These are phyloP conservation scores for Ilex asprella DNA, from an alignment of 257 asterid genomes.

Conservation along the genomic window DNA sequence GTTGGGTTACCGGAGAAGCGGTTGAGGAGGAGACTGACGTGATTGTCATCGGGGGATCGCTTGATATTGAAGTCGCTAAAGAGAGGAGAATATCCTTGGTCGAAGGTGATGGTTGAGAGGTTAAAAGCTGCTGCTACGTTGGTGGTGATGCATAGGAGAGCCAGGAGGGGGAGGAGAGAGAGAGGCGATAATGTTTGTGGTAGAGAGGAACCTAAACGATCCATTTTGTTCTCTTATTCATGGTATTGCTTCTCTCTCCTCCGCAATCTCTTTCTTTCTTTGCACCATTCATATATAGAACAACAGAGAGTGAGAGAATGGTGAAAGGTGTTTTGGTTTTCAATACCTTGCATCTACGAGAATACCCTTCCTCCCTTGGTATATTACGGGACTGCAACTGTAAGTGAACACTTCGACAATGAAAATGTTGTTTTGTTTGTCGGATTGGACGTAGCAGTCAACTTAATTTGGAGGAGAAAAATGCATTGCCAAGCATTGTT, in stretches of 20 bases:
- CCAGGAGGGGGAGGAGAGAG: conserved; percentile 6
- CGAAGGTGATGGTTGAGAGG: conserved; percentile 45
- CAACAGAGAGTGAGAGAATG: background rate
- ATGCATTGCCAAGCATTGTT: too few relatives aligned
- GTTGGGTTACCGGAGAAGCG: conserved; percentile 54
- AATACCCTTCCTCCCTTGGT: too few relatives aligned
- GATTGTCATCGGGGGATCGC: conserved; percentile 43
- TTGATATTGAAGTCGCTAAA: conserved; percentile 73
- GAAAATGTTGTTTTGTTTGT: too few relatives aligned
- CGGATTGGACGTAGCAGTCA: too few relatives aligned
- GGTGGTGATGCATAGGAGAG: conserved; percentile 17
- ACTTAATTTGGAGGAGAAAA: too few relatives aligned
- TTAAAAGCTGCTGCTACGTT: conserved; percentile 30
- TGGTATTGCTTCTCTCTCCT: conserved; percentile 7
- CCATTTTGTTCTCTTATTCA: conserved; percentile 7
- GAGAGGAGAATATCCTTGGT: conserved; percentile 58
- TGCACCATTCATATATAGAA: too few relatives aligned
- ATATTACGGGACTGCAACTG: too few relatives aligned
- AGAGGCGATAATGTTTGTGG: conserved; percentile 1
- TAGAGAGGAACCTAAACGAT: background rate
- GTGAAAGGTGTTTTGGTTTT: background rate
- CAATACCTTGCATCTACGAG: too few relatives aligned
- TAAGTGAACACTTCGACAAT: too few relatives aligned
- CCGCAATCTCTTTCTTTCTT: conserved; percentile 10
- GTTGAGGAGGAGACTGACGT: conserved; percentile 72